Base-by-base conservation (phyloP, 2,329 filamentous ascomycete genomes). In the Knufia petricola region DNA sequence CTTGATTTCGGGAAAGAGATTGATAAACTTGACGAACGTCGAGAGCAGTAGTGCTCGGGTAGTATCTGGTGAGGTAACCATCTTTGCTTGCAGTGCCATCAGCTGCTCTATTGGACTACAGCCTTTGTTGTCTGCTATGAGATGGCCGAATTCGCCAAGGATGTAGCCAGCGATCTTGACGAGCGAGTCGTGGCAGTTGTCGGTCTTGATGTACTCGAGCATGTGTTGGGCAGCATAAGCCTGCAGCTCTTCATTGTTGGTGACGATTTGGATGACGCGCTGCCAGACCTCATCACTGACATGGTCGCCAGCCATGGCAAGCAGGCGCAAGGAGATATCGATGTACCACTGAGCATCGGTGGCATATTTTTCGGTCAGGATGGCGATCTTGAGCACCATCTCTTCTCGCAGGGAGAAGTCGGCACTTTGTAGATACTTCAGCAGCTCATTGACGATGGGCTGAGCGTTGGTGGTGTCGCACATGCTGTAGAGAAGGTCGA, bases 241-340 rank as follows among this genome's bases (percentile, higher is more conserved):
- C 67, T 98, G 92, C 9, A 98, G 76, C 65, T 96, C 90, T 66
- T 98, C 92, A 66, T 98, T 98, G 72, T 98, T 98, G 48, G 92
- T 96, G 51, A 96, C 89, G 59, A 98, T 96, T 65, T 98, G 92
- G 54, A 95, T 95, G 49, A 98, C 90, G 59, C 92, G 82, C 65
- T 98, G 92, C 92, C 92, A 98, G 15, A 98, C 92, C 68, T 98
- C 92, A 55, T 98, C 94, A 66, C 90, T 96, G 58, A 98, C 90
- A 65, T 98, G 92, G 61, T 98, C 92, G 57, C 92, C 92, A 2
- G 94, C 92, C 80, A 96, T 89, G 50, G 90, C 88, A 51, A 98
- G 89, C 46, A 98, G 77, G 49, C 90, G 82, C 57, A 98, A 74
- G 9, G 92, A 95, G 58, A 96, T 95, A 63, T 98, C 90, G 54